Base-by-base conservation (phyloP, 1,139 yeast species). In the Yamadazyma pseudoaaseri region DNA sequence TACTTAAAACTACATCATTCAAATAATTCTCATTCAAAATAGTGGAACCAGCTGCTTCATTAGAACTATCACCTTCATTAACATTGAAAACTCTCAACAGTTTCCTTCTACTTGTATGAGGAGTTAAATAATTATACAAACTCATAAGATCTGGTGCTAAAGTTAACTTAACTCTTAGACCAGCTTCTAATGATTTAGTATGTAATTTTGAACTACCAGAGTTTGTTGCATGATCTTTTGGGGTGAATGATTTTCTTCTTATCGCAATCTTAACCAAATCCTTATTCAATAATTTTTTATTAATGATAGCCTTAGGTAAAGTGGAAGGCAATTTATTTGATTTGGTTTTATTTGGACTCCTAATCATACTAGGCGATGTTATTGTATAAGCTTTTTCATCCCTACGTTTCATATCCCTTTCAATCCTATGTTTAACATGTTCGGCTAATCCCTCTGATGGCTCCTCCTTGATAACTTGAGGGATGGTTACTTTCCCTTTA, bases 181-280 rank as follows among this genome's bases (percentile, higher is more conserved):
- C 77, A 1, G 79, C 77, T 32, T 76, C 76, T 18, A 76, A 53
- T 5, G 78, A 75, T 38, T 75, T 68, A 4, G 76, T 67, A 42
- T 74, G 79, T 17, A 71, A 59, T 42, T 70, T 70, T 3, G 46
- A 43, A 2, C 47, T 20, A 10, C 9, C 14, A 14, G 26, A n/a
- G 7, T 7, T 16, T 7, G 7, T 7, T 7, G 21, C 7, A 10
- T 10, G 7, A 5, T 12, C 15, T 6, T 7, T 11, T 10, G 5
- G 12, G 8, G n/a, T 10, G 3, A 31, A 17, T 5, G 40, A 52
- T 38, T 67, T 67, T 26, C 72, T 54, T 30, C 75, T 44, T 10
- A 69, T 56, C 3, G 74, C 73, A 31, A 69, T 52, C 43, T 64
- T 62, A 16, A 69, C 68, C 36, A 66, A 52, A 17, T 45, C 47